Percentiles rank a stretch among this genome's conserved stretches.
phyloP scores from a whole-genome alignment of 305 asterid species.

The Fraxinus albicans region DNA sequence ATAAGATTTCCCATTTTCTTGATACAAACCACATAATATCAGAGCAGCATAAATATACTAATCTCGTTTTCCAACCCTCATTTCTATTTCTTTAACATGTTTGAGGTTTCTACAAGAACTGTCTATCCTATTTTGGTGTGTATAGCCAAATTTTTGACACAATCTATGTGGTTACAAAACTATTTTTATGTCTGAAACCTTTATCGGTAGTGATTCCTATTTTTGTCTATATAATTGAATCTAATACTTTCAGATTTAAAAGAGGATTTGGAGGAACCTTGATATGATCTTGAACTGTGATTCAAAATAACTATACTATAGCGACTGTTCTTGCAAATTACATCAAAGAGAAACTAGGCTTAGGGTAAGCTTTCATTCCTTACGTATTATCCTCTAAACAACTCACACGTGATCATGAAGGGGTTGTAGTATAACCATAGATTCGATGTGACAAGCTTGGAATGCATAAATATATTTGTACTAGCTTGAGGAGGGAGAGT shows the following conservation, averaged over 20 bases:
- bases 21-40: background rate
- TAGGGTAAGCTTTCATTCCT: background rate
- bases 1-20: background rate
- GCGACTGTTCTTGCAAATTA: background rate
- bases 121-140: background rate
- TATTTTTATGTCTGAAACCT: background rate
- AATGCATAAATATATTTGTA: background rate
- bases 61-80: background rate
- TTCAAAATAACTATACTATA: background rate
- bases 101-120: background rate
- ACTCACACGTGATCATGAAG: background rate
- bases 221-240: background rate
- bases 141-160: background rate
- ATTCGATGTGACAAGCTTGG: background rate
- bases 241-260: background rate
- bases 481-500: background rate
- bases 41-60: background rate
- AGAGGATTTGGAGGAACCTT: background rate
- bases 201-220: background rate
- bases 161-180: background rate
- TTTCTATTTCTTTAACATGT: background rate
- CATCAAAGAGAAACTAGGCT: background rate
- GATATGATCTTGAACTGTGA: background rate
- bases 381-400: background rate
- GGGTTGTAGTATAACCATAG: background rate